Base-by-base conservation (phyloP, 2,329 filamentous ascomycete genomes). In the Cyphellophora europaea region DNA sequence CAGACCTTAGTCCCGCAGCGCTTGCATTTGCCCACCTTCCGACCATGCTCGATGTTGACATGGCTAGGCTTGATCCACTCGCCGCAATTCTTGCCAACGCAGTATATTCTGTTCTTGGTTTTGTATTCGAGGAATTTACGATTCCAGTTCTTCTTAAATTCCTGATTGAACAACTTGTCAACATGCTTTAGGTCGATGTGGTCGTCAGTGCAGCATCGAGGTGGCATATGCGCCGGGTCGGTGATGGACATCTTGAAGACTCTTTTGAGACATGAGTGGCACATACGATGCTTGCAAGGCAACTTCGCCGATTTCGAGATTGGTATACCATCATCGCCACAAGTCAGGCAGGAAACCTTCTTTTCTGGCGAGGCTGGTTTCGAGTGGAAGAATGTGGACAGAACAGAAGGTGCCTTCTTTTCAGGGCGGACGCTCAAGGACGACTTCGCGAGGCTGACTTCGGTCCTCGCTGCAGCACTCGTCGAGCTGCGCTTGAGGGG, bases 211-310 rank as follows among this genome's bases (percentile, higher is more conserved):
- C 86, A 94, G 58, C 86, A 94, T 53, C 70, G 74, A 0, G 87
- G 87, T 12, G 87, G 85, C 84, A 93, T 93, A 47, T 85, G 78
- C 41, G 77, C 72, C 1, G 82, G 77, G 53, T 93, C 83, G 27
- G 70, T 78, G 42, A 88, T 67, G 8, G 85, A 91, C 41, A 85
- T 68, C 35, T 70, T 75, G 59, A 93, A 93, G 38, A 76, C 71
- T 32, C 77, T 74, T 55, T 77, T 80, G 27, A 94, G 65, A 55
- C 87, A 93, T 5, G 69, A 56, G 44, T 82, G 69, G 57, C 87
- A 93, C 80, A 89, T 87, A 42, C 77, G 74, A 57, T 93, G 86
- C 3, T 77, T 77, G 54, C 87, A 93, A 46, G 74, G 72, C 21
- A 93, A 71, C 54, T 79, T 82, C 23, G 77, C 77, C 19, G 79